Evolutionary conservation across 2,329 filamentous ascomycete species (phyloP), one percentile per base, ranked within the genome.

Genomic region (Paecilomyces variotii): DNA sequence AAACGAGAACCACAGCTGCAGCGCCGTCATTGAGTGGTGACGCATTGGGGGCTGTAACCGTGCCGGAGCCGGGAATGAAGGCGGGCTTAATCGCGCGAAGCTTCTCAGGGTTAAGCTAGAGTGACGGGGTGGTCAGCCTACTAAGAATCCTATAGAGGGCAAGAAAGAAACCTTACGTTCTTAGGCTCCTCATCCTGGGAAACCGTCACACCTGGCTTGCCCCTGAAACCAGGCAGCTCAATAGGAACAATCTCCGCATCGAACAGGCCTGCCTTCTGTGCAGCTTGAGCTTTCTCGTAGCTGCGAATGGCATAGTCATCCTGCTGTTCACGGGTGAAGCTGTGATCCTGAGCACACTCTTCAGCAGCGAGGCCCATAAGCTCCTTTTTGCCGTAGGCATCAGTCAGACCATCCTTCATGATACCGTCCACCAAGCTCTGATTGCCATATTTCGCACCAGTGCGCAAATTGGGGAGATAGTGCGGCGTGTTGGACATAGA

Each of bases 401-500:
- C 94, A 56, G 89, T 95, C 66, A 99, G 83, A 65, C 94, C 94
- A 72, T 99, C 94, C 82, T 92, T 92, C 70, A 97, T 84, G 64
- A 99, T 86, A 67, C 91, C 93, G 72, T 99, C 94, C 57, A 97
- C 83, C 65, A 99, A 82, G 56, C 82, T 86, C 79, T 93, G 88
- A 79, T 97, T 86, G 69, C 94, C 94, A 77, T 95, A 99, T 80
- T 97, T 97, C 76, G 89, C 87, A 66, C 94, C 94, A 65, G 78
- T 88, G 75, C 94, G 89, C 68, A 96, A 82, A 75, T 81, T 89
- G 64, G 91, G 89, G 56, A 97, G 88, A 81, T 99, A 99, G 81
- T 99, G 92, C 56, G 94, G 94, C 57, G 88, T 83, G 80, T 97
- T 97, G 72, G 92, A 96, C 94, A 99, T 99, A 81, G 91, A 96